Conservation (phyloP, 768 basidiomycete species). For the Trametes gibbosa region DNA sequence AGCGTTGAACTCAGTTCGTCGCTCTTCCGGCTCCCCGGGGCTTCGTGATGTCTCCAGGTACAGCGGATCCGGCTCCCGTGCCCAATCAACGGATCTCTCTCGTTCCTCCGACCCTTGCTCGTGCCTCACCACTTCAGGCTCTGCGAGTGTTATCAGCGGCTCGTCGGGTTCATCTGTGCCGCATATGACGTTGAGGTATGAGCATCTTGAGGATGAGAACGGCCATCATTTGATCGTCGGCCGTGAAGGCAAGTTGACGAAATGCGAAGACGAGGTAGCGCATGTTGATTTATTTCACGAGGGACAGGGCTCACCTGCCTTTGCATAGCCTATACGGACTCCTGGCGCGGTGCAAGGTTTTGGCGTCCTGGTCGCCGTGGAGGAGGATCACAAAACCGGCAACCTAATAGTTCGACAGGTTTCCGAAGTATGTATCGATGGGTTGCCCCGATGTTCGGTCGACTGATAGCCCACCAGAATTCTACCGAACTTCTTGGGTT, state of each 20-base stretch:
- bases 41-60: not conserved
- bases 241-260: slow-evolving; percentile 58
- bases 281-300: too few relatives aligned
- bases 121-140: slow-evolving; percentile 3
- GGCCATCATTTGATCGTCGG: slow-evolving; percentile 73
- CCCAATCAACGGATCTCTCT: slow-evolving; percentile 1
- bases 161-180: slow-evolving; percentile 30
- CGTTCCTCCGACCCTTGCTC: slow-evolving; percentile 1
- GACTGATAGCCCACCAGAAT: slow-evolving; percentile 46
- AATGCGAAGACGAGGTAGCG: slow-evolving; percentile 72
- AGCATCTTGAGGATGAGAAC: slow-evolving; percentile 59
- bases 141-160: slow-evolving; percentile 14
- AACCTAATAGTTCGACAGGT: slow-evolving; percentile 68
- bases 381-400: slow-evolving; percentile 53
- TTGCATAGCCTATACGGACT: slow-evolving; percentile 65
- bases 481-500: slow-evolving; percentile 72
- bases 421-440: slow-evolving; percentile 54
- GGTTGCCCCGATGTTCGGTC: not conserved
- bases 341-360: slow-evolving; percentile 83
- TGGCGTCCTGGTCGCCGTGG: slow-evolving; percentile 74
- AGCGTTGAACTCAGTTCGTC: slow-evolving; percentile 1
- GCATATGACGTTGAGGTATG: slow-evolving; percentile 59
- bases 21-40: slow-evolving; percentile 12
- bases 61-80: not conserved
- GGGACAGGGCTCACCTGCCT: not conserved